Evolutionary conservation across 805 yeast genomes (phyloP).

Genomic region (Blastobotrys terrestris): DNA sequence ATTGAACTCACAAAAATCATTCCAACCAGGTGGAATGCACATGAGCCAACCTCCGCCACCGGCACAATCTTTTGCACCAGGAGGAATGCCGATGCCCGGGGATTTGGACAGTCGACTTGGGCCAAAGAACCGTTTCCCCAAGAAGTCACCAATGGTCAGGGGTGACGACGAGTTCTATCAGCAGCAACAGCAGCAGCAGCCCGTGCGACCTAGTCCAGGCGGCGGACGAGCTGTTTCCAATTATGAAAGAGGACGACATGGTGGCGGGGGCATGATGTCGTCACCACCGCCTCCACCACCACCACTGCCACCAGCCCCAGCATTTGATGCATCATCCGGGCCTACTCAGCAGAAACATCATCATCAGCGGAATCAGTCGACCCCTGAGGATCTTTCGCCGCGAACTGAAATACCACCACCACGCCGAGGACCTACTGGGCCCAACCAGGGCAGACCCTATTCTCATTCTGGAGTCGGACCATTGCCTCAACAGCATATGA

Average conservation of each 20-base stretch:
- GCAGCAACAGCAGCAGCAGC: not conserved
- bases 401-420: not conserved
- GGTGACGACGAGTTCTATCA: not conserved
- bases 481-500: not conserved
- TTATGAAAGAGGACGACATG: not conserved
- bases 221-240: not conserved
- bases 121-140: not conserved
- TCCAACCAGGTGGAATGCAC: not conserved
- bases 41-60: not conserved
- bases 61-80: not conserved
- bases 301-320: not conserved
- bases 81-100: not conserved
- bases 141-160: not conserved
- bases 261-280: not conserved
- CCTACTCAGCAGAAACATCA: not conserved
- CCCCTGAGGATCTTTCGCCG: not conserved
- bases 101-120: not conserved
- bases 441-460: not conserved
- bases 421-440: not conserved
- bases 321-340: not conserved
- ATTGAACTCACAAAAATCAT: not conserved
- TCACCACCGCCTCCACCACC: not conserved
- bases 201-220: not conserved
- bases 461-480: not conserved
- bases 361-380: not conserved